Conservation (phyloP, 2,329 filamentous ascomycete species). For the Aureobasidium pullulans region DNA sequence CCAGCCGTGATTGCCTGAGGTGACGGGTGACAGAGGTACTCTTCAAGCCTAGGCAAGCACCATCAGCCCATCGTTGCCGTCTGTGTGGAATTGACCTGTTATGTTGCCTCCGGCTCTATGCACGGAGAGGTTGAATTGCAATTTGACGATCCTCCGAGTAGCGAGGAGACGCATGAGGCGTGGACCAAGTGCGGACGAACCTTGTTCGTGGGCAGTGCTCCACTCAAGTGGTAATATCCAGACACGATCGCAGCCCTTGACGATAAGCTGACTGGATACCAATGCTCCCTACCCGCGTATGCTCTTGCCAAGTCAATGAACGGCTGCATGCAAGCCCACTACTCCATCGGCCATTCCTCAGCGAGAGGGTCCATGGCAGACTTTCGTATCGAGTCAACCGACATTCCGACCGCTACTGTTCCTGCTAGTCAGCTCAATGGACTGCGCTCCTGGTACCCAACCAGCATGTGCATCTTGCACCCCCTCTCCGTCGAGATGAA, state of each 20-base stretch:
- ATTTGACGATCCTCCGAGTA: slow-evolving; percentile 27
- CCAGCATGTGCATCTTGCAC: not conserved
- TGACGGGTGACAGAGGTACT: slow-evolving; percentile 19
- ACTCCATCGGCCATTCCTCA: not conserved
- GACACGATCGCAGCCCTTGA: slow-evolving; percentile 28
- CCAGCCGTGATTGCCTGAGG: slow-evolving; percentile 16
- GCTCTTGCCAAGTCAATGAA: slow-evolving; percentile 12
- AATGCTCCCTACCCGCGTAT: slow-evolving; percentile 25
- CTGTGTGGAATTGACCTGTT: not conserved
- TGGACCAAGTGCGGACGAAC: slow-evolving; percentile 14
- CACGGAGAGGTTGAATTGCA: not conserved
- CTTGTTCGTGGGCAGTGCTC: not conserved
- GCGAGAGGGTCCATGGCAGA: not conserved
- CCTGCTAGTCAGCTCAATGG: not conserved
- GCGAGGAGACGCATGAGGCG: slow-evolving; percentile 26
- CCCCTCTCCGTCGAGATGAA: not conserved
- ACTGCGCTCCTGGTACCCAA: slow-evolving; percentile 4
- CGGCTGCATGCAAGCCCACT: slow-evolving; percentile 5
- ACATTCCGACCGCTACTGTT: not conserved
- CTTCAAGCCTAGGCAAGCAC: slow-evolving; percentile 3
- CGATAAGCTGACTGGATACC: slow-evolving; percentile 44
- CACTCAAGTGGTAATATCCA: slow-evolving; percentile 18
- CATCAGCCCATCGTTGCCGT: slow-evolving; percentile 8
- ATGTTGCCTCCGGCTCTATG: not conserved
- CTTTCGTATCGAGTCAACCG: not conserved